Evolutionary conservation across 2,329 filamentous ascomycete genomes (phyloP).

Genomic region (Juglanconis juglandina): DNA sequence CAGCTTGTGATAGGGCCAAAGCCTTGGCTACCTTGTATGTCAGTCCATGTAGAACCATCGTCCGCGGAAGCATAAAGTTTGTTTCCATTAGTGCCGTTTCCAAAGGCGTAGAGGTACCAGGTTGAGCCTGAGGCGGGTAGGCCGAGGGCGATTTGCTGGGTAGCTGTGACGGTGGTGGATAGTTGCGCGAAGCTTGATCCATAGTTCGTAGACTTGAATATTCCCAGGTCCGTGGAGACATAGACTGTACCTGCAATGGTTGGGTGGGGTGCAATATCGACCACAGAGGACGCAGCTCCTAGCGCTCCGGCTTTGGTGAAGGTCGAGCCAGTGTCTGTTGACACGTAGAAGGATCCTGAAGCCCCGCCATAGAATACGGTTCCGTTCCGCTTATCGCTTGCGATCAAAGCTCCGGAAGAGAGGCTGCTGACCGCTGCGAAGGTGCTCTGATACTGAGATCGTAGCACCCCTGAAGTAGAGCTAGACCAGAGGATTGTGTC

Average conservation of each 20-base stretch:
- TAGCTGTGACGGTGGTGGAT: slow-evolving; percentile 33
- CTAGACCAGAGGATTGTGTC: slow-evolving; percentile 49
- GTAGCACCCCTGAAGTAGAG: slow-evolving; percentile 36
- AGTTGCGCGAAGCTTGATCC: slow-evolving; percentile 44
- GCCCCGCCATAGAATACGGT: slow-evolving; percentile 51
- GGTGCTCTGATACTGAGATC: slow-evolving; percentile 36
- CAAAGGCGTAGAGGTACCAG: slow-evolving; percentile 49
- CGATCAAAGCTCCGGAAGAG: slow-evolving; percentile 44
- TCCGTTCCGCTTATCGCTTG: slow-evolving; percentile 51
- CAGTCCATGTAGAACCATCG: slow-evolving; percentile 40
- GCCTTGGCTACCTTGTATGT: slow-evolving; percentile 44
- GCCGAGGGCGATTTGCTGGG: slow-evolving; percentile 42
- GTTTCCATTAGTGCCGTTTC: slow-evolving; percentile 38
- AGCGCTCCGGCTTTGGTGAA: slow-evolving; percentile 40
- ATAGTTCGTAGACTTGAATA: slow-evolving; percentile 52
- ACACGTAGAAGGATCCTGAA: slow-evolving; percentile 47
- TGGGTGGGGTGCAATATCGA: slow-evolving; percentile 55
- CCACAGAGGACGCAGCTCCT: slow-evolving; percentile 42
- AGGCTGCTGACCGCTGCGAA: slow-evolving; percentile 45
- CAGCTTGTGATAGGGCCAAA: slow-evolving; percentile 42
- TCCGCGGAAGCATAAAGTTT: slow-evolving; percentile 45
- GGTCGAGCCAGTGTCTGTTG: slow-evolving; percentile 42
- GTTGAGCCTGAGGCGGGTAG: slow-evolving; percentile 31
- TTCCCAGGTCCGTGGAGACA: slow-evolving; percentile 51
- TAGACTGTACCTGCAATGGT: slow-evolving; percentile 57